These are phyloP conservation scores for Podospora pseudocomata DNA, from an alignment of 495 filamentous ascomycete genomes.

Conservation along the genomic window DNA sequence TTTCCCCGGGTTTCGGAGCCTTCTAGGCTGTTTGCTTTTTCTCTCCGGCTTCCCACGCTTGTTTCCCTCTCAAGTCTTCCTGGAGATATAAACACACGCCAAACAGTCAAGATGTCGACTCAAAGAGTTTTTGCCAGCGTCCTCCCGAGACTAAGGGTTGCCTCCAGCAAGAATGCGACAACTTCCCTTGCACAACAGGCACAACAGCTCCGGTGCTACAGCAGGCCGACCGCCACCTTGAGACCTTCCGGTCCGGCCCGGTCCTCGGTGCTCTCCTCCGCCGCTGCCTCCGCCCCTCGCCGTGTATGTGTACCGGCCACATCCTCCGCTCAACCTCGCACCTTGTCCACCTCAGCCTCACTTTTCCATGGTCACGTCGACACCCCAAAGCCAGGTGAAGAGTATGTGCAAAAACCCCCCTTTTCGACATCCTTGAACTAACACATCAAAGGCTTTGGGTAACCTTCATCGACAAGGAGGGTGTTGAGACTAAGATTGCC, in stretches of 20 bases:
- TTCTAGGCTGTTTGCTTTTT: neutral
- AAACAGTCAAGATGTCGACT: conserved; percentile 25
- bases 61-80: neutral
- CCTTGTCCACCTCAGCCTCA: conserved; percentile 59
- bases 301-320: conserved; percentile 4
- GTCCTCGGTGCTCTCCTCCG: neutral
- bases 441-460: conserved; percentile 64
- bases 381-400: conserved; percentile 88
- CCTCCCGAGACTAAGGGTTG: conserved; percentile 22
- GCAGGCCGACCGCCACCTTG: conserved; percentile 17
- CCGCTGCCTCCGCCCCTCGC: neutral
- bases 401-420: conserved; percentile 50
- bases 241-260: conserved; percentile 9
- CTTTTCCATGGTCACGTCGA: conserved; percentile 72
- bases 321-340: conserved; percentile 9
- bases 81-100: neutral
- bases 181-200: conserved; percentile 22
- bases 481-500: conserved; percentile 65
- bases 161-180: conserved; percentile 14
- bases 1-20: conserved; percentile 1
- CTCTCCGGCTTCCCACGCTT: neutral
- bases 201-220: conserved; percentile 26
- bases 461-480: conserved; percentile 95
- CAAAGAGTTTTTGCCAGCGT: conserved; percentile 20
- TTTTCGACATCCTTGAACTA: conserved; percentile 7